Evolutionary conservation across 306 rosid genomes (phyloP), one percentile per base, ranked within the genome.

Genomic region (Sechiopsis laciniata): DNA sequence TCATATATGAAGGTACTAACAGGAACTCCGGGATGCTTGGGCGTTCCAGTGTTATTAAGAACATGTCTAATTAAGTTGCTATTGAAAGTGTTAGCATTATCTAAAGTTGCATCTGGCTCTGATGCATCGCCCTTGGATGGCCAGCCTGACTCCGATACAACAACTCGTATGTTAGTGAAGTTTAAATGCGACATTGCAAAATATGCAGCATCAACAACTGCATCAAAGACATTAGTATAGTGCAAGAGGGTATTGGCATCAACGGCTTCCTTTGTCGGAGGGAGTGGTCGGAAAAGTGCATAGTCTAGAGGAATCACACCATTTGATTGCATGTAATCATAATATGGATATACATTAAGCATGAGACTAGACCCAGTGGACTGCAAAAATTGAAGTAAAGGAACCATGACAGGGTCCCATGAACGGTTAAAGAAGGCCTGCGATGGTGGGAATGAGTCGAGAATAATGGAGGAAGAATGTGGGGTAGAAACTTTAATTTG

Each of bases 391-490:
- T 88, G 81, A 51, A 92, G 95, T 79, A 92, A 51, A 54, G 97
- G 97, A 52, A 88, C 85, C 89, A 88, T 80, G 73, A 92, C 97
- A 0, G 91, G 89, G 75, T 92, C 83, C 97, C 97, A 92, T 19
- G 97, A 77, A 45, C 89, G 96, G 72, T 92, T 92, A 74, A 92
- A 92, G 84, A 88, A 90, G 71, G 97, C 97, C 74, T 92, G 96
- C 21, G 97, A 92, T 58, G 97, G 97, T n/a, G 97, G 97, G 82
- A 92, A 92, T 6, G 97, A 92, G 80, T 88, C 96, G 0, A 92
- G 92, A 77, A 92, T 88, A 72, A 92, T 75, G 78, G 97, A 88
- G 40, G 97, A 87, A 37, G 97, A 74, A 78, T 86, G 92, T 21
- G 97, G 91, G 7, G 83, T 92, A 16, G 97, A 92, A 80, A 92